Base-by-base conservation (phyloP, 2,329 filamentous ascomycete species). In the Gremmenia infestans region DNA sequence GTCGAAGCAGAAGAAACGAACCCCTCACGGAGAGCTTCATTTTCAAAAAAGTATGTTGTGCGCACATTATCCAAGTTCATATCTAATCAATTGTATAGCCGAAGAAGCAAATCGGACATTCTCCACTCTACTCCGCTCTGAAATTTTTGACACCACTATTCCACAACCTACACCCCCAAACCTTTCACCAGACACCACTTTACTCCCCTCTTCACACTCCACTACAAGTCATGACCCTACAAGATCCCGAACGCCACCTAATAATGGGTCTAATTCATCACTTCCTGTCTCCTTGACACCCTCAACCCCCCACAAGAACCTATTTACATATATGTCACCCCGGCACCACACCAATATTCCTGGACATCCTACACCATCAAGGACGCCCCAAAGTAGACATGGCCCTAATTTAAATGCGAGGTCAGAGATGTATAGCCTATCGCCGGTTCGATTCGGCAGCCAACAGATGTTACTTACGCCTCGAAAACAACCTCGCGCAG, bases 31-130 rank as follows among this genome's bases (percentile, higher is more conserved):
- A 52, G 94, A 97, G 72, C 81, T 97, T 60, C 88, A 97, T 71
- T 97, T 96, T 63, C 94, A 99, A 71, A 92, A 86, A 72, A 94
- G 91, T 93, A 77, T 68, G 86, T 43, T 14, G 3, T 22, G 4
- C 25, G 32, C 42, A 36, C 60, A n/a, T 61, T 42, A 39, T 45
- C 6, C 14, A n/a, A 19, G 7, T 12, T n/a, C 28, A 17, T 50
- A 14, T 56, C 52, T 59, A 48, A 54, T 43, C 6, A 37, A 35
- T 51, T 17, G 9, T 53, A 22, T 66, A 85, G 92, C 89, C 50
- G 92, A 97, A 74, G 91, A 97, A 79, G 94, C 94, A 48, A 97
- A 99, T 67, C 83, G 89, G 57, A 97, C 90, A 19, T 99, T 93
- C 72, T 95, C 91, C 28, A 88, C 86, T 19, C 77, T 99, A 6